Base-by-base conservation (phyloP, 495 filamentous ascomycete species). In the Xylona heveae region DNA sequence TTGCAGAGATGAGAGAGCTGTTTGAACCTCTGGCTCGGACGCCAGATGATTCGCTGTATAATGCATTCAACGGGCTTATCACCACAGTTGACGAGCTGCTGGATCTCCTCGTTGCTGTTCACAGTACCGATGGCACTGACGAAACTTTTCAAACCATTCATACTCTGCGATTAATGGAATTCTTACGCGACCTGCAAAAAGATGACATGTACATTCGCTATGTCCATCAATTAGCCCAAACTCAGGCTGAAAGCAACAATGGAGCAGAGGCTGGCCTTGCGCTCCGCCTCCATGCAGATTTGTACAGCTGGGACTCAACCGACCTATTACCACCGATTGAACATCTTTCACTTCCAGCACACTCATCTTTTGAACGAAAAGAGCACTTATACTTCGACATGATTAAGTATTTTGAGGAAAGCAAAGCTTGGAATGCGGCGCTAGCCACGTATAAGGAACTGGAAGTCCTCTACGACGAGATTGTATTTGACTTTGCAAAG, bases 171-270 rank as follows among this genome's bases (percentile, higher is more conserved):
- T 53, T 97, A 23, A 93, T 95, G 88, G 80, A 93, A 40, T 95
- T 93, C 55, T 66, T 94, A 50, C 74, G 80, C 47, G 85, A 94
- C 47, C 88, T 93, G 80, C 78, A 85, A 40, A 90, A 90, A 45
- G 83, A 91, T 48, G 83, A 93, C 46, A 93, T 94, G 39, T 99
- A 84, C 49, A 78, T 93, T 41, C 75, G 82, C 36, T 95, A 95
- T 46, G 84, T 95, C 16, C 90, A 99, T 45, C 82, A 93, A 48
- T 62, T 99, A 2, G 79, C 82, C 8, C 59, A 72, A 30, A 56
- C 82, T 3, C 88, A 95, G 51, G 62, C 65, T 3, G 62, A 71
- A 19, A 65, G 73, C 2, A 58, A 74, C 35, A 84, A 95, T 46
- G 68, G 72, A 39, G 80, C 83, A 9, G 88, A 94, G 56, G 88